Percentiles rank a stretch among this genome's conserved stretches.
These are phyloP conservation scores for Aspergillaceae sp. DNA, from an alignment of 2,329 filamentous ascomycete genomes.

Conservation along the genomic window DNA sequence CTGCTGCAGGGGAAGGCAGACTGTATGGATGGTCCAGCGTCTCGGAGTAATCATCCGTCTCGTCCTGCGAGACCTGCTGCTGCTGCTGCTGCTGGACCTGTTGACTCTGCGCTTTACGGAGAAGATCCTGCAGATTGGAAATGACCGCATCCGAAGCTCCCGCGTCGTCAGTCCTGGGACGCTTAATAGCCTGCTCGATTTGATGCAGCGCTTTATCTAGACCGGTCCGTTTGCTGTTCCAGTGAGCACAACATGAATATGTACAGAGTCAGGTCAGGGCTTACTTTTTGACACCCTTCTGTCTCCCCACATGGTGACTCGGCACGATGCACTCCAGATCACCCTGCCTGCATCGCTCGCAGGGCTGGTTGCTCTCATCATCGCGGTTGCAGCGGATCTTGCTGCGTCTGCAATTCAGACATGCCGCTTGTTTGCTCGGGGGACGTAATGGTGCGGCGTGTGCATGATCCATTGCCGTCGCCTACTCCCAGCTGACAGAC, in stretches of 20 bases:
- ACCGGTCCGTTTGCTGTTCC: constrained; percentile 61
- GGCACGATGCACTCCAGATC: constrained; percentile 57
- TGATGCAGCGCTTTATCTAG: constrained; percentile 66
- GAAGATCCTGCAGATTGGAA: constrained; percentile 42
- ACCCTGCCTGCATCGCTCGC: constrained; percentile 53
- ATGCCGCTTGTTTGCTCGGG: constrained; percentile 41
- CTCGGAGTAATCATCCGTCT: constrained; percentile 23
- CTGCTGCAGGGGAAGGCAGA: constrained; percentile 10
- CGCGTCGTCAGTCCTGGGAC: constrained; percentile 42
- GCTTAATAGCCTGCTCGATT: constrained; percentile 60
- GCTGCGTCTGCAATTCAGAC: constrained; percentile 56
- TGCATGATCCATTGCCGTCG: neutral
- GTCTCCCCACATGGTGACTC: constrained; percentile 64
- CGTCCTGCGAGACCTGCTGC: constrained; percentile 22
- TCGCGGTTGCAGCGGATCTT: constrained; percentile 60
- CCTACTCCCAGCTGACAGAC: too few species aligned
- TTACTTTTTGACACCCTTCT: constrained; percentile 70
- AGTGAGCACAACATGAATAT: constrained; percentile 10
- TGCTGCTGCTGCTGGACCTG: neutral
- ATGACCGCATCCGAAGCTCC: constrained; percentile 33
- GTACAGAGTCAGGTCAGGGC: constrained; percentile 4
- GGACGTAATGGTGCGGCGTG: constrained; percentile 1
- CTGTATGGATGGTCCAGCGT: constrained; percentile 16
- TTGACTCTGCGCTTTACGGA: constrained; percentile 39
- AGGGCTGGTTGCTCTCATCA: constrained; percentile 39